These are phyloP conservation scores for Entomortierella chlamydospora DNA, from an alignment of 192 early-diverging fungal genomes.

Conservation along the genomic window DNA sequence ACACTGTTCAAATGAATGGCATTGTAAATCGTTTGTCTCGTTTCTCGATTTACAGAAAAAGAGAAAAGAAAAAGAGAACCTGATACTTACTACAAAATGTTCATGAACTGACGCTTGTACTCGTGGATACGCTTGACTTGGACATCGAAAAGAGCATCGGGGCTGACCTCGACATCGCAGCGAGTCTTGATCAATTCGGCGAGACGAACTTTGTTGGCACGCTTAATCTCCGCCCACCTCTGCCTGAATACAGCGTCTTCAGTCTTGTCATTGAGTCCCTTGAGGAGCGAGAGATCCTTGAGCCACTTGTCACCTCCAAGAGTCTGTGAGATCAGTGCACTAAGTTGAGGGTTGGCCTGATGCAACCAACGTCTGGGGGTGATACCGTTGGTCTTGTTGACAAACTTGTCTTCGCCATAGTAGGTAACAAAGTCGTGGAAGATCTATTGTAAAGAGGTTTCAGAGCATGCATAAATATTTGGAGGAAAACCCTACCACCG, in stretches of 20 bases:
- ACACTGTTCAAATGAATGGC: constrained; percentile 65
- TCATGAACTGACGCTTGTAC: constrained; percentile 99
- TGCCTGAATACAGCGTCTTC: constrained; percentile 79
- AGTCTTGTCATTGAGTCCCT: constrained; percentile 70
- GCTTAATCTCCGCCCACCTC: constrained; percentile 92
- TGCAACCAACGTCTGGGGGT: constrained; percentile 98
- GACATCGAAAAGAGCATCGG: constrained; percentile 95
- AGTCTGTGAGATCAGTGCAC: constrained; percentile 82
- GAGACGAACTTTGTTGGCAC: constrained; percentile 90
- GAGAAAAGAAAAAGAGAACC: background rate
- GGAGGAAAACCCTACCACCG: no score
- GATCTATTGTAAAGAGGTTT: constrained; percentile 60
- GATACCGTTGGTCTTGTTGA: constrained; percentile 98
- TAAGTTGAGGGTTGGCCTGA: constrained; percentile 93
- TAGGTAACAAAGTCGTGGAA: constrained; percentile 93
- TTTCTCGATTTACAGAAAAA: no score
- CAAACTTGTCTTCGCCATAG: constrained; percentile 89
- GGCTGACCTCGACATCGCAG: constrained; percentile 78
- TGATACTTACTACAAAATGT: constrained; percentile 79
- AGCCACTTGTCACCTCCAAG: constrained; percentile 84
- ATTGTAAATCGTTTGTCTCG: no score
- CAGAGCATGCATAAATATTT: constrained; percentile 3
- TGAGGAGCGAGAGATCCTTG: constrained; percentile 77
- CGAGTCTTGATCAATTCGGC: constrained; percentile 83
- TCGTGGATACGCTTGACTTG: constrained; percentile 99